Percentiles rank a stretch among this genome's conserved stretches.
These are phyloP conservation scores for Xylaria grammica DNA, from an alignment of 495 filamentous ascomycete species.

Conservation along the genomic window DNA sequence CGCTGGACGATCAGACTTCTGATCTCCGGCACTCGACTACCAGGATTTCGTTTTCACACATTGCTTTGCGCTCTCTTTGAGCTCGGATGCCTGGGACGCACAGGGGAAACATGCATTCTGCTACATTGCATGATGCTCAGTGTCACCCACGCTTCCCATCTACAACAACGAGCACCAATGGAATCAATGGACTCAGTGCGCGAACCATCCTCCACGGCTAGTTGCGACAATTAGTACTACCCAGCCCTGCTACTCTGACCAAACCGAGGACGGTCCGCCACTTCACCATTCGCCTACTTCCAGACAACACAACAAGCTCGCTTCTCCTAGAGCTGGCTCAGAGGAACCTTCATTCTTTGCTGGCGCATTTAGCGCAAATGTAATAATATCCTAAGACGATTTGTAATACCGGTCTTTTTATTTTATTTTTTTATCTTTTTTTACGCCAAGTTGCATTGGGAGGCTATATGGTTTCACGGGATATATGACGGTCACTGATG, in stretches of 20 bases:
- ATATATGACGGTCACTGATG: constrained; percentile 29
- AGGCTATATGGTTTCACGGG: constrained; percentile 26
- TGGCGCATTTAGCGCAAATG: constrained; percentile 20
- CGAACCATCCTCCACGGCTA: constrained; percentile 3
- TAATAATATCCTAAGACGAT: constrained; percentile 15
- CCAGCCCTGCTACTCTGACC: background rate
- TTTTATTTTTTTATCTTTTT: background rate
- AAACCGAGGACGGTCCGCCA: background rate
- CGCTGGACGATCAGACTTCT: background rate
- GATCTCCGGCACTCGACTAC: constrained; percentile 1
- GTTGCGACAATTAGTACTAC: background rate
- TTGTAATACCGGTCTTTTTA: constrained; percentile 23
- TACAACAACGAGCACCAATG: constrained; percentile 11
- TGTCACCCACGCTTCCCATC: background rate
- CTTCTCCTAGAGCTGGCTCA: constrained; percentile 38
- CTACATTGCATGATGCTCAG: background rate
- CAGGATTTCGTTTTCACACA: background rate
- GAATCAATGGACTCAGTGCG: background rate
- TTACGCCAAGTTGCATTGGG: constrained; percentile 10
- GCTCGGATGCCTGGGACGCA: constrained; percentile 4
- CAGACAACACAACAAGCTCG: constrained; percentile 26
- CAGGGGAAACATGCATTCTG: background rate
- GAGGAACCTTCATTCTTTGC: constrained; percentile 32
- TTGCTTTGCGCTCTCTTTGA: constrained; percentile 11
- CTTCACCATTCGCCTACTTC: background rate